A percentile compares a stretch with the other conserved stretches of the same genome.
These are phyloP conservation scores for Suhomyces terraborum DNA, from an alignment of 1,139 yeast species.

Conservation along the genomic window DNA sequence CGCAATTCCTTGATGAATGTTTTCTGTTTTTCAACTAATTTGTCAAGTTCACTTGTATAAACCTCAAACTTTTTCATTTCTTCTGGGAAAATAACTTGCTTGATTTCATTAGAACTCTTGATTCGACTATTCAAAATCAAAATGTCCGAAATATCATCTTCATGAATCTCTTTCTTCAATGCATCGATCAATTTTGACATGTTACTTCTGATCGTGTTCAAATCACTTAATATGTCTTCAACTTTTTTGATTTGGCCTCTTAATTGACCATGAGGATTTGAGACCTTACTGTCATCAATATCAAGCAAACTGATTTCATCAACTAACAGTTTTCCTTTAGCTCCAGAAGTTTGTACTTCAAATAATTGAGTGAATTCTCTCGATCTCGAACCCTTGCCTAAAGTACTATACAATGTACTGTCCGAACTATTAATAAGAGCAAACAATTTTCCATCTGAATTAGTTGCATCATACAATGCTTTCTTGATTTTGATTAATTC, in stretches of 20 bases:
- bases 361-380: constrained; percentile 36
- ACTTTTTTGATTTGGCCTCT: constrained; percentile 38
- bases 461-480: constrained; percentile 67
- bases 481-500: constrained; percentile 61
- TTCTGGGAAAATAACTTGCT: constrained; percentile 60
- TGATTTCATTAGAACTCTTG: constrained; percentile 58
- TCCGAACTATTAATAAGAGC: constrained; percentile 33
- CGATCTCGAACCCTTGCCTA: constrained; percentile 40
- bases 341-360: constrained; percentile 14
- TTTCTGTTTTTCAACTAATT: constrained; percentile 65
- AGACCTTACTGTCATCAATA: constrained; percentile 50
- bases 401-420: constrained; percentile 27
- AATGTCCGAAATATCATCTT: constrained; percentile 83
- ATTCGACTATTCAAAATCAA: constrained; percentile 67
- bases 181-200: constrained; percentile 62
- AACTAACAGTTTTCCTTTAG: constrained; percentile 16
- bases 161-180: constrained; percentile 69
- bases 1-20: constrained; percentile 58
- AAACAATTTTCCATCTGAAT: constrained; percentile 62
- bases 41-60: constrained; percentile 65
- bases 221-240: constrained; percentile 49
- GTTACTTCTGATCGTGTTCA: constrained; percentile 54
- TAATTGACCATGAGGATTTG: constrained; percentile 24
- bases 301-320: constrained; percentile 58
- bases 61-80: constrained; percentile 81